phyloP scores from a whole-genome alignment of 1,139 yeast species.

The Lodderomyces margitis region DNA sequence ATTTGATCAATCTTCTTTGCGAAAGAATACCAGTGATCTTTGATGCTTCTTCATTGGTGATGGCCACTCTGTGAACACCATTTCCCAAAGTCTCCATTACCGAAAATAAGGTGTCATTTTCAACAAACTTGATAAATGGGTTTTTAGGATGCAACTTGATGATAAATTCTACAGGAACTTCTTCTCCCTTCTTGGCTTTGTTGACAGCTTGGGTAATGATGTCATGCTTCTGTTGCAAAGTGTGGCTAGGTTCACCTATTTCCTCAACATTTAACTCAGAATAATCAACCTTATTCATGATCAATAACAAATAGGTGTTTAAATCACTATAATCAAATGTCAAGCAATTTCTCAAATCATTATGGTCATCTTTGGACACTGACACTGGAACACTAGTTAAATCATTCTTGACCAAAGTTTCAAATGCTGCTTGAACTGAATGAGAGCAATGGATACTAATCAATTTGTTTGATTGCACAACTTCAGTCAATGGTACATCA shows the following conservation, averaged over 20 bases:
- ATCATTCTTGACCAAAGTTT: conserved; percentile 64
- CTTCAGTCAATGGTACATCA: conserved; percentile 64
- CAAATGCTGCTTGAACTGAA: conserved; percentile 86
- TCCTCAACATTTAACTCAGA: conserved; percentile 33
- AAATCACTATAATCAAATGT: conserved; percentile 92
- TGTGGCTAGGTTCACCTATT: conserved; percentile 17
- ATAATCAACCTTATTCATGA: conserved; percentile 61
- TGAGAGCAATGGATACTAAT: conserved; percentile 59
- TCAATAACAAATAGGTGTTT: conserved; percentile 75
- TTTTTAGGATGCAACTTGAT: conserved; percentile 80
- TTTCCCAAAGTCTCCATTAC: conserved; percentile 85
- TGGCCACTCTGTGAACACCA: conserved; percentile 92
- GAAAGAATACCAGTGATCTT: conserved; percentile 75
- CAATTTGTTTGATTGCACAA: conserved; percentile 77
- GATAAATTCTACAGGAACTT: conserved; percentile 79
- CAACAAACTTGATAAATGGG: conserved; percentile 75
- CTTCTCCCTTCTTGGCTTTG: conserved; percentile 62
- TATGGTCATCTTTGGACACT: conserved; percentile 25
- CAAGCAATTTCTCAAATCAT: conserved; percentile 52
- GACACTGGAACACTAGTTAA: conserved; percentile 83
- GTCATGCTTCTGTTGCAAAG: conserved; percentile 26
- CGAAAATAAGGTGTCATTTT: conserved; percentile 61
- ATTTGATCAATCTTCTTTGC: conserved; percentile 80
- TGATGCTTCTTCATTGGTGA: conserved; percentile 49
- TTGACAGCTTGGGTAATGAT: conserved; percentile 31